A percentile compares a stretch with the other conserved stretches of the same genome.
These are phyloP conservation scores for Syzygium oleosum DNA, from an alignment of 345 rosid genomes.

Conservation along the genomic window DNA sequence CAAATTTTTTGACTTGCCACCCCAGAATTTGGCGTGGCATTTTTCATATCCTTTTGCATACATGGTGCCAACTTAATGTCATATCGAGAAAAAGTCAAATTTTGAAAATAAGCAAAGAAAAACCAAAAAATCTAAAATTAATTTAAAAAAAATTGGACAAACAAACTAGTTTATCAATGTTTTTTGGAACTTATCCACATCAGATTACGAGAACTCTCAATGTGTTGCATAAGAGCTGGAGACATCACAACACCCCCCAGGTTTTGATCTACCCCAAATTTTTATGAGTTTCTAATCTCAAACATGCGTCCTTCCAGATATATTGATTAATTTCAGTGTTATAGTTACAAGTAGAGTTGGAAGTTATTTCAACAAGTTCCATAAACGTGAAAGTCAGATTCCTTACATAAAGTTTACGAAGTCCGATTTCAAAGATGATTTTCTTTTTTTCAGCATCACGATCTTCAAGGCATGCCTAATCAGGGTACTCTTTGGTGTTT, in stretches of 20 bases:
- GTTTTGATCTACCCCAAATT: neutral
- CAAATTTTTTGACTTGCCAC: neutral
- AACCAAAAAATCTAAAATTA: neutral
- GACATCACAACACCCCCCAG: neutral
- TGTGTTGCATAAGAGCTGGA: neutral
- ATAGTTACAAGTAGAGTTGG: neutral
- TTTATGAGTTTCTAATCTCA: neutral
- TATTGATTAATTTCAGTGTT: neutral
- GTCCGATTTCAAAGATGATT: neutral
- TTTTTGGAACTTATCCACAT: neutral
- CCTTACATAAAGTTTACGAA: neutral
- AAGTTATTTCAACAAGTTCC: neutral
- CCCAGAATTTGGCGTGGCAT: neutral
- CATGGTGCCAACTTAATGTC: neutral
- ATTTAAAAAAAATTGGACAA: neutral
- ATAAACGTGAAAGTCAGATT: neutral
- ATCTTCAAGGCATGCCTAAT: neutral
- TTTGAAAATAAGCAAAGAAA: neutral
- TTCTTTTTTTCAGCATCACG: neutral
- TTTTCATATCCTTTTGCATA: neutral
- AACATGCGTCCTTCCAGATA: neutral
- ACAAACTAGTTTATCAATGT: neutral
- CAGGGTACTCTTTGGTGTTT: neutral
- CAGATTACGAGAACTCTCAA: too few species aligned
- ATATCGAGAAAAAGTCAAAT: neutral